These are phyloP conservation scores for Arthroderma sp. DNA, from an alignment of 2,329 filamentous ascomycete species.

Conservation along the genomic window DNA sequence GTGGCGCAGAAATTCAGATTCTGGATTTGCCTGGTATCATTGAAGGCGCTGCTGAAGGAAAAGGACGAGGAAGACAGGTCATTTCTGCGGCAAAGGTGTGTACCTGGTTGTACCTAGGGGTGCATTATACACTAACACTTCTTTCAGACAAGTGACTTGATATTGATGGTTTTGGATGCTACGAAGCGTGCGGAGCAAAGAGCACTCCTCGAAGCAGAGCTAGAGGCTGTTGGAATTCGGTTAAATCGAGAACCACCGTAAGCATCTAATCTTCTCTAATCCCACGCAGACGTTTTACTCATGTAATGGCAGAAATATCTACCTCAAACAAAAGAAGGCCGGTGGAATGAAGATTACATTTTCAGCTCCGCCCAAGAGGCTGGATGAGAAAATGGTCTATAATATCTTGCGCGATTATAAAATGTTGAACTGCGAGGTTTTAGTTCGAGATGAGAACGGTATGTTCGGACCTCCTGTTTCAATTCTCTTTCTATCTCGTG, in stretches of 20 bases:
- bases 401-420: constrained; percentile 98
- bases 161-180: constrained; percentile 92
- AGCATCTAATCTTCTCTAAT: constrained; percentile 28
- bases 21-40: constrained; percentile 97
- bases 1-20: constrained; percentile 93
- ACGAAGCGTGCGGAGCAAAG: constrained; percentile 94
- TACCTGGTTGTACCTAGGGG: neutral
- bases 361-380: constrained; percentile 68
- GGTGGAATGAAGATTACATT: constrained; percentile 99
- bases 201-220: constrained; percentile 73
- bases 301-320: constrained; percentile 60
- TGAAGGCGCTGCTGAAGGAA: constrained; percentile 88
- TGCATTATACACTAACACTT: neutral
- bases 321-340: constrained; percentile 87
- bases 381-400: constrained; percentile 97
- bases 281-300: neutral
- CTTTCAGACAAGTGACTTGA: constrained; percentile 70
- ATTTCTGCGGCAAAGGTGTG: constrained; percentile 80
- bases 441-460: constrained; percentile 83
- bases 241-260: constrained; percentile 84
- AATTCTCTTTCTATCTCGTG: too few species aligned
- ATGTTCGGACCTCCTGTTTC: constrained; percentile 4
- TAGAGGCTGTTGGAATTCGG: constrained; percentile 89
- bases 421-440: constrained; percentile 91
- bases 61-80: constrained; percentile 87